phyloP scores from a whole-genome alignment of 805 yeast genomes.

The Yarrowia sp. region DNA sequence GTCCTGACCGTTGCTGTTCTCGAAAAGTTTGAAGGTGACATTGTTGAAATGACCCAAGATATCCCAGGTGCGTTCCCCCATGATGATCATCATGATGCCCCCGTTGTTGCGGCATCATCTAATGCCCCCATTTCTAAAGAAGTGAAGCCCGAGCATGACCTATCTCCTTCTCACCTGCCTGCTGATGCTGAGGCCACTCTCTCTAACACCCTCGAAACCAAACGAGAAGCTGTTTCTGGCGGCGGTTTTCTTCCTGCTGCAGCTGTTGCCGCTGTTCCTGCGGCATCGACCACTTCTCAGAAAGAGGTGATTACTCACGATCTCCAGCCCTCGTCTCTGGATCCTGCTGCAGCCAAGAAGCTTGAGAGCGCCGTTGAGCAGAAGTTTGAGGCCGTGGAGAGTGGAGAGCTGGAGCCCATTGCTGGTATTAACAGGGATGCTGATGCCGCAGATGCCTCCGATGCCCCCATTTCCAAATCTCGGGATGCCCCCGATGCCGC shows the following conservation, averaged over 20 bases:
- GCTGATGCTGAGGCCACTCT: neutral
- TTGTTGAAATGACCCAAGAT: slow-evolving; percentile 18
- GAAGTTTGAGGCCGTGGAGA: neutral
- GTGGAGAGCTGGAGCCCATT: neutral
- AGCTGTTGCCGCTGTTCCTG: neutral
- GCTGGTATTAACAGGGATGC: neutral
- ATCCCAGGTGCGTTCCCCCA: slow-evolving; percentile 22
- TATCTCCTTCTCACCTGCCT: neutral
- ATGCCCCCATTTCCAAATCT: neutral
- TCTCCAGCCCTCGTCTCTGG: neutral
- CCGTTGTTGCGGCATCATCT: neutral
- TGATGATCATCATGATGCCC: neutral
- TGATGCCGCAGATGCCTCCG: neutral
- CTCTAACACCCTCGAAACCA: neutral
- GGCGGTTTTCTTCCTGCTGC: neutral
- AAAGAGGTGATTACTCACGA: neutral
- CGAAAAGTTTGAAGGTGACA: slow-evolving; percentile 8
- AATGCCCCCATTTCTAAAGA: neutral
- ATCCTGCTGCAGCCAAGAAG: neutral
- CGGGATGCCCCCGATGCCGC: neutral
- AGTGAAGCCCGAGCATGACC: neutral
- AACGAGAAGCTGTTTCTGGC: neutral
- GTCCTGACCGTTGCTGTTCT: neutral
- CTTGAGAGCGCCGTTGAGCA: neutral
- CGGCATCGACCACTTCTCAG: neutral